Base-by-base conservation (phyloP, 257 asterid genomes). In the Vinca minor region DNA sequence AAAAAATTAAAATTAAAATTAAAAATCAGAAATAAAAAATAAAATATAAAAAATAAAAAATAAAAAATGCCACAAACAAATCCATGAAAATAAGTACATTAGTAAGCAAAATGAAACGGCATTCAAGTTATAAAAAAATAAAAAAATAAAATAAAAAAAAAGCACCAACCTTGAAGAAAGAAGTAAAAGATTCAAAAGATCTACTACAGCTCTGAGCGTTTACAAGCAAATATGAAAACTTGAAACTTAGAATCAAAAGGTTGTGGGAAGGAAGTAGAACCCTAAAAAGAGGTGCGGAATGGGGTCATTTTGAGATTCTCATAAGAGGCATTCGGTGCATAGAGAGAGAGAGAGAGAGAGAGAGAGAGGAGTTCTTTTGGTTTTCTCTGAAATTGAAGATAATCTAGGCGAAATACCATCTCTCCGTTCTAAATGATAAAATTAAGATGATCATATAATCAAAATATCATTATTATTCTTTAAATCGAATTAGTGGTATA, bases 181-280 rank as follows among this genome's bases (percentile, higher is more conserved):
- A 29, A 62, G 76, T 59, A 72, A 74, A 71, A 76, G 74, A 74
- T 67, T 62, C 38, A 74, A 74, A 42, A 71, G 88, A 84, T 87
- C 85, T 70, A 68, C 18, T 53, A n/a, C n/a, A n/a, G 69, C 35
- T 14, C 59, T 23, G n/a, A n/a, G n/a, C n/a, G n/a, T n/a, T n/a
- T n/a, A n/a, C n/a, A n/a, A n/a, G n/a, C n/a, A n/a, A n/a, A n/a
- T n/a, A n/a, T n/a, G n/a, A n/a, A n/a, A n/a, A n/a, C n/a, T n/a
- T n/a, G 49, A 13, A 29, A 62, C 23, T 1, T 34, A 29, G n/a
- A n/a, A 35, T 18, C 38, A 49, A n/a, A n/a, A 35, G 38, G 46
- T 31, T 50, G 42, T 1, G 10, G 18, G 5, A 49, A 48, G 20
- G n/a, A n/a, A n/a, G n/a, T 28, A 10, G 38, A 71, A 64, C 70